These are phyloP conservation scores for Urostyla sp. DNA, from an alignment of 73 alveolate species.

Conservation along the genomic window DNA sequence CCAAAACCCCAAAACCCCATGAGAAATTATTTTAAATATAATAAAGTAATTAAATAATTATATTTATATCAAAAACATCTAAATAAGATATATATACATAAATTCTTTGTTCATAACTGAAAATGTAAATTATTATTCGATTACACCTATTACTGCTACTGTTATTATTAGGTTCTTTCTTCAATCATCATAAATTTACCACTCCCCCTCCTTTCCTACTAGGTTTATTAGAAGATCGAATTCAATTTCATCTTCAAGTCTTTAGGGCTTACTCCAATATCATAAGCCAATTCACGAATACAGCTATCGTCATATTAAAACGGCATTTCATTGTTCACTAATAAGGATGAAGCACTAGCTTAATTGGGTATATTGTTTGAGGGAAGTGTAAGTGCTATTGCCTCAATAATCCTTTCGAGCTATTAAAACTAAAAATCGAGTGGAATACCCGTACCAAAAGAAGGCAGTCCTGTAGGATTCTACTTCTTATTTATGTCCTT, in stretches of 20 bases:
- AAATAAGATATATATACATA: too few species aligned
- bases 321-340: not conserved
- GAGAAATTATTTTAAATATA: too few species aligned
- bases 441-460: conserved; percentile 31
- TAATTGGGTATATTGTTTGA: not conserved
- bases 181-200: too few species aligned
- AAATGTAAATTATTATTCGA: too few species aligned
- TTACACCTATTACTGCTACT: too few species aligned
- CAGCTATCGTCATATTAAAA: conserved; percentile 39
- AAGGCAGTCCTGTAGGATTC: not conserved
- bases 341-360: not conserved
- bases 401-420: conserved; percentile 48
- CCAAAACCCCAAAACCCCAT: too few species aligned
- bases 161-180: too few species aligned
- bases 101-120: too few species aligned
- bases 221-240: conserved; percentile 8
- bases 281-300: conserved; percentile 46
- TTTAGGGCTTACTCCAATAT: conserved; percentile 47
- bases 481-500: conserved; percentile 49
- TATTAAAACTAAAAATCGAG: conserved; percentile 45
- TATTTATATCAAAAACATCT: too few species aligned
- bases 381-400: conserved; percentile 58
- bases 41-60: too few species aligned
- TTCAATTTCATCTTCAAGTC: conserved; percentile 24
- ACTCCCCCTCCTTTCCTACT: not conserved